These are phyloP conservation scores for Talaromyces pinophilus DNA, from an alignment of 2,329 filamentous ascomycete species.

Conservation along the genomic window DNA sequence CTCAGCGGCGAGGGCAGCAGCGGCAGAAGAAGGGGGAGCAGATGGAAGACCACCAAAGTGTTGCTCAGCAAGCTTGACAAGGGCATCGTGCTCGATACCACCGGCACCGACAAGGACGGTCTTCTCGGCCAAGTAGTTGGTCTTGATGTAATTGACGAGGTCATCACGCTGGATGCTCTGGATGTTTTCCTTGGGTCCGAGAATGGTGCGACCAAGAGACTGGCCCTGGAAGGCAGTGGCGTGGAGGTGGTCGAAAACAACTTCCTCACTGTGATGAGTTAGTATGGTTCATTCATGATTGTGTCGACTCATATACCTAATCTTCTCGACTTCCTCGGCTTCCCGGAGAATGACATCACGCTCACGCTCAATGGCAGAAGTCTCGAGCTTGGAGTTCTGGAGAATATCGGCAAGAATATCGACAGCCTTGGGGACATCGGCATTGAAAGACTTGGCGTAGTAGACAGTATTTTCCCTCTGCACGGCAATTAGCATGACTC, in stretches of 20 bases:
- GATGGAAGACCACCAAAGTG: constrained; percentile 81
- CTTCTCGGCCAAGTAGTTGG: constrained; percentile 98
- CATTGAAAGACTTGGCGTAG: constrained; percentile 99
- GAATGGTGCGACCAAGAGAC: constrained; percentile 93
- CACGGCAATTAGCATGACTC: constrained; percentile 32
- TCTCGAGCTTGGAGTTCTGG: constrained; percentile 98
- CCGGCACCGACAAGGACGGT: constrained; percentile 98
- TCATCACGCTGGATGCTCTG: constrained; percentile 90
- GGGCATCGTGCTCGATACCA: constrained; percentile 88
- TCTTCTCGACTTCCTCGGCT: constrained; percentile 98
- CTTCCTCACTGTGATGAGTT: constrained; percentile 80
- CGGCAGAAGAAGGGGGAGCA: constrained; percentile 71
- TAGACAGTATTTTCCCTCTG: constrained; percentile 99
- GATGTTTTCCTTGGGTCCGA: constrained; percentile 98
- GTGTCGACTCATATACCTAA: constrained; percentile 10
- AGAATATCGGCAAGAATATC: constrained; percentile 99
- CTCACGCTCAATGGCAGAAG: constrained; percentile 90
- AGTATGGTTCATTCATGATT: background rate
- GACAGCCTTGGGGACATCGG: constrained; percentile 92
- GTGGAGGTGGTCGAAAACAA: constrained; percentile 98
- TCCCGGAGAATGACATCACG: constrained; percentile 98
- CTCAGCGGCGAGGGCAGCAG: constrained; percentile 69
- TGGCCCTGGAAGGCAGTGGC: constrained; percentile 97
- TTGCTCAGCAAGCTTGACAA: constrained; percentile 95
- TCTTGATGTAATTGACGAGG: constrained; percentile 95